Base-by-base conservation (phyloP, 352 stramenopile genomes). In the Globisporangium nodosum region DNA sequence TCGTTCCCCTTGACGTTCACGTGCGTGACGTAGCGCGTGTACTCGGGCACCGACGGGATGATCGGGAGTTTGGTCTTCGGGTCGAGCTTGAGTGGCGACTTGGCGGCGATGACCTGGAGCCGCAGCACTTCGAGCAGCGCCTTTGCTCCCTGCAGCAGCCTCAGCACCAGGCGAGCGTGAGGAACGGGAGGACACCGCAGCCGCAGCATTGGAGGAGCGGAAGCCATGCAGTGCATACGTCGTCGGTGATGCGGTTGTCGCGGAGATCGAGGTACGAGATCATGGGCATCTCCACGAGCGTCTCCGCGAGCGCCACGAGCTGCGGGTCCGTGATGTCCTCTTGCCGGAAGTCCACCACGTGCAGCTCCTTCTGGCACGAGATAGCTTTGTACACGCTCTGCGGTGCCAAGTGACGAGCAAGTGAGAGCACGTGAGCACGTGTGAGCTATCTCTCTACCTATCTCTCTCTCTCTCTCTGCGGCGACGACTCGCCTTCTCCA, bases 381-480 rank as follows among this genome's bases (percentile, higher is more conserved):
- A 94, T 92, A 5, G 82, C 81, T 58, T 92, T 94, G 66, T 92
- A 92, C 52, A 94, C 81, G 51, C 77, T 90, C 82, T 92, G 15
- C 16, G 45, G 15, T 20, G 43, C n/a, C 24, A 30, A 60, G 20
- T 50, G 20, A n/a, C n/a, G 7, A 50, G 30, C 1, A 21, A 27
- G 52, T 52, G 27, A 0, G 24, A 21, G 13, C 43, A 27, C 24
- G 1, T 27, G 24, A 27, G 24, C 1, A 27, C 24, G 24, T 27
- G 24, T 27, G 24, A 27, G 24, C 24, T 3, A 27, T 27, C 24
- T 27, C 24, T 27, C 24, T 3, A 27, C 24, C 18, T 50, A 6
- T 50, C 33, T 51, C 12, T 18, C 20, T 50, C 33, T 51, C 12
- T 18, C 20, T 48, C 42, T 12, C 16, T 24, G 13, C 42, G 15